A percentile compares a stretch with the other conserved stretches of the same genome.
These are phyloP conservation scores for Triticum timopheevii DNA, from an alignment of 176 grass and related monocot species.

Conservation along the genomic window DNA sequence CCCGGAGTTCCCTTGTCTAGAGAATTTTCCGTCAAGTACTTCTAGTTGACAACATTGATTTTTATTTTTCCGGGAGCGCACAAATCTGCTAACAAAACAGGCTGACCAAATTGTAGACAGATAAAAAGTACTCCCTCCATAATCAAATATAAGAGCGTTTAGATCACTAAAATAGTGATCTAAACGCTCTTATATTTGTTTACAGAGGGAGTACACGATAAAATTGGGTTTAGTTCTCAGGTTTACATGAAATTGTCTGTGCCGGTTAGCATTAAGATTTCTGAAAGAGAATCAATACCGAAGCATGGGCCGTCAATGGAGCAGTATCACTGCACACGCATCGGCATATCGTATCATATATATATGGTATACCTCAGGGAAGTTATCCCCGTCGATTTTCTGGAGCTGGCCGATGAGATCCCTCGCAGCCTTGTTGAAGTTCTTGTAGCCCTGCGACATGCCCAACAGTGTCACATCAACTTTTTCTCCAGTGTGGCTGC, in stretches of 20 bases:
- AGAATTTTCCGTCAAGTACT: neutral
- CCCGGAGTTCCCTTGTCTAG: neutral
- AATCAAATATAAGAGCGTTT: too few relatives aligned
- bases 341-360: neutral
- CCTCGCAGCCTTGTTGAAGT: constrained; percentile 92
- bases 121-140: neutral
- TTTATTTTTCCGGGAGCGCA: neutral
- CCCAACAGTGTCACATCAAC: neutral
- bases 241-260: neutral
- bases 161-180: too few relatives aligned
- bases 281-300: neutral
- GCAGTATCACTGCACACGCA: neutral
- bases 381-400: constrained; percentile 92
- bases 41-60: neutral
- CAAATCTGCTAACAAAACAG: neutral
- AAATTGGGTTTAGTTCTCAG: too few relatives aligned
- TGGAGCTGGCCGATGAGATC: constrained; percentile 85
- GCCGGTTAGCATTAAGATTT: neutral
- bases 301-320: neutral
- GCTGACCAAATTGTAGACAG: neutral
- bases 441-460: constrained; percentile 68
- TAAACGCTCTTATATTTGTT: too few relatives aligned
- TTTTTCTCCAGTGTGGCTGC: neutral
- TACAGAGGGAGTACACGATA: neutral
- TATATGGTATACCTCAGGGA: constrained; percentile 66